Evolutionary conservation across 805 yeast genomes (phyloP).

Genomic region (Kuraishia capsulata): DNA sequence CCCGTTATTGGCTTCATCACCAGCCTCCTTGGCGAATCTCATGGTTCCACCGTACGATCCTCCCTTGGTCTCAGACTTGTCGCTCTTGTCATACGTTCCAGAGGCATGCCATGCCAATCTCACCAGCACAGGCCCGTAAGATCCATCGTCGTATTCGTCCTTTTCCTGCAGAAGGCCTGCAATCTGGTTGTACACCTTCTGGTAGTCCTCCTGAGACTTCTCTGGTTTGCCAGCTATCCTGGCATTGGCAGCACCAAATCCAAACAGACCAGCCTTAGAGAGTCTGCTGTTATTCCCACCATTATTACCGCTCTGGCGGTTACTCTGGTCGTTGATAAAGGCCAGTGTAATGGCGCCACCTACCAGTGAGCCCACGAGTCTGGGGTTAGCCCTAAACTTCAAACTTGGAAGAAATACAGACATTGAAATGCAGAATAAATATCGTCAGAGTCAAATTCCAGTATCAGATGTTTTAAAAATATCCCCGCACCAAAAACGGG

Average conservation of each 20-base stretch:
- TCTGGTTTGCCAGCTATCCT: conserved; percentile 20
- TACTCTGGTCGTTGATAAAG: neutral
- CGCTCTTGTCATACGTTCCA: conserved; percentile 34
- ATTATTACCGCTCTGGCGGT: conserved; percentile 6
- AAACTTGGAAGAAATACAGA: neutral
- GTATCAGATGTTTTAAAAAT: neutral
- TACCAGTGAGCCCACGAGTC: neutral
- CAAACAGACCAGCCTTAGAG: conserved; percentile 14
- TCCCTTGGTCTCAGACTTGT: conserved; percentile 29
- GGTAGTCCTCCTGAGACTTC: conserved; percentile 44
- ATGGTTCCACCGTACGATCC: conserved; percentile 49
- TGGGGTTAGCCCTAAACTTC: neutral
- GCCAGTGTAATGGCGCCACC: neutral
- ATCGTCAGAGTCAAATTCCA: neutral
- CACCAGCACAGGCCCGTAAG: conserved; percentile 38
- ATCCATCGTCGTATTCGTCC: conserved; percentile 54
- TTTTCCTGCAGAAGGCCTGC: conserved; percentile 49
- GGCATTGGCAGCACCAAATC: conserved; percentile 24
- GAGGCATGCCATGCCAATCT: conserved; percentile 42
- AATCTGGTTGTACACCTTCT: conserved; percentile 61
- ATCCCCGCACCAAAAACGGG: too few relatives aligned
- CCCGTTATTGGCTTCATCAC: conserved; percentile 43
- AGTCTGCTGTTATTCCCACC: conserved; percentile 8
- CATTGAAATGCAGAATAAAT: neutral
- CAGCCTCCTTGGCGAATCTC: conserved; percentile 39